A percentile compares a stretch with the other conserved stretches of the same genome.
Evolutionary conservation across 2,329 filamentous ascomycete genomes (phyloP).

Genomic region (Stenocarpella maydis): DNA sequence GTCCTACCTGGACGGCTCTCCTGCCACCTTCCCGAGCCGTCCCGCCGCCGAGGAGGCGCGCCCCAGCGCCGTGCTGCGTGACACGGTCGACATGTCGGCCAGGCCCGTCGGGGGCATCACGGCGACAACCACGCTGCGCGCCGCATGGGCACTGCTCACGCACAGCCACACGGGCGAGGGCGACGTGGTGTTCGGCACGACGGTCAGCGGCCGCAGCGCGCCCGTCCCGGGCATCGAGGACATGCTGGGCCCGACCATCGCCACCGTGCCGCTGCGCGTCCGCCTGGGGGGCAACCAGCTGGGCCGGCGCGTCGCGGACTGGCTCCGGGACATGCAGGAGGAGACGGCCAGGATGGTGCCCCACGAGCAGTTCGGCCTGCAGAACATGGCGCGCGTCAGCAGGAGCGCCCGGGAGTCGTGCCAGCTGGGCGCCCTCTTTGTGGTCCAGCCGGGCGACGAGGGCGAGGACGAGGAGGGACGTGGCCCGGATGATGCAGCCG

Average conservation of each 20-base stretch:
- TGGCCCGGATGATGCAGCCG: not conserved
- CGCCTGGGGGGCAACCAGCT: conserved; percentile 51
- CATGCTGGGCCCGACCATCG: conserved; percentile 53
- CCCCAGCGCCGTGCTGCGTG: too few species aligned
- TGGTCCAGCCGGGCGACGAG: not conserved
- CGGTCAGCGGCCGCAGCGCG: not conserved
- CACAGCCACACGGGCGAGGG: not conserved
- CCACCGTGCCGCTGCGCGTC: conserved; percentile 65
- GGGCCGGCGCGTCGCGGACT: conserved; percentile 48
- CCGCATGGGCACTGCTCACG: not conserved
- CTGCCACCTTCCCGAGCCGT: too few species aligned
- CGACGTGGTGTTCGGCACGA: not conserved
- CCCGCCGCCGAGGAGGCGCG: too few species aligned
- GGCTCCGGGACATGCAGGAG: not conserved
- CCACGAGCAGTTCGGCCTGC: conserved; percentile 65
- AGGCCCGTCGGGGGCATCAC: not conserved
- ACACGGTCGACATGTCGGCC: not conserved
- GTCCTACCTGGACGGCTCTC: too few species aligned
- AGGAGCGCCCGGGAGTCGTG: too few species aligned
- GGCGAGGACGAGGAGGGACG: not conserved
- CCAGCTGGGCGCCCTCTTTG: not conserved
- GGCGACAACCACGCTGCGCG: not conserved
- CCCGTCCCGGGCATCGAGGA: not conserved
- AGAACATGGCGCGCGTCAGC: too few species aligned
- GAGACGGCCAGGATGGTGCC: conserved; percentile 54